phyloP scores from a whole-genome alignment of 2,329 filamentous ascomycete species.

The Diaporthe velutina region DNA sequence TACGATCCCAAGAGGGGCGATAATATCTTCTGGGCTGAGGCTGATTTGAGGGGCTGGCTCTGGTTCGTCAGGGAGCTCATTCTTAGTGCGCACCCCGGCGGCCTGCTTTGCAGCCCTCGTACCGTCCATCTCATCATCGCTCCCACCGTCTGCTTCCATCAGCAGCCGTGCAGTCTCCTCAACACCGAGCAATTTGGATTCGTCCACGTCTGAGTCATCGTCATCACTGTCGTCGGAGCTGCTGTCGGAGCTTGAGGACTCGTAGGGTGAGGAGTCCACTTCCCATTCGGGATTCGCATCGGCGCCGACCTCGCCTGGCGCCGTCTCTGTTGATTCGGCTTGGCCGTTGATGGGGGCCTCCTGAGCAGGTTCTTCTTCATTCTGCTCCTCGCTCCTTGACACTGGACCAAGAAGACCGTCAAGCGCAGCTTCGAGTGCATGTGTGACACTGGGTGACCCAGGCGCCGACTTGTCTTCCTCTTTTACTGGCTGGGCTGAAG shows the following conservation, averaged over 20 bases:
- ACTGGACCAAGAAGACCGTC: constrained; percentile 40
- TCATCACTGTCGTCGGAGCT: constrained; percentile 68
- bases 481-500: constrained; percentile 1
- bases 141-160: constrained; percentile 85
- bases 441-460: constrained; percentile 41
- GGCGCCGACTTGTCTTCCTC: constrained; percentile 13
- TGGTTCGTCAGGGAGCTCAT: constrained; percentile 77
- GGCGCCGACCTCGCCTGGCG: background rate
- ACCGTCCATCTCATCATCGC: constrained; percentile 79
- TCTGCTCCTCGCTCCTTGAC: background rate
- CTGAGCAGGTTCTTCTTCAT: background rate
- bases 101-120: constrained; percentile 57
- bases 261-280: constrained; percentile 80
- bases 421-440: constrained; percentile 45
- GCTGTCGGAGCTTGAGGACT: constrained; percentile 73
- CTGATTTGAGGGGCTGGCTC: constrained; percentile 81
- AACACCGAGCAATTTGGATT: constrained; percentile 73
- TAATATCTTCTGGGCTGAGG: constrained; percentile 82
- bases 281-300: constrained; percentile 82
- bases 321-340: background rate
- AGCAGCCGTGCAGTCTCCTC: constrained; percentile 88
- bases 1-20: constrained; percentile 81
- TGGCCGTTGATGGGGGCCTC: background rate
- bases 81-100: constrained; percentile 79
- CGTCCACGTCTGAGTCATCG: constrained; percentile 75